Percentiles rank a stretch among this genome's conserved stretches.
Evolutionary conservation across 352 stramenopile genomes (phyloP).

Genomic region (Phytophthora kernoviae): DNA sequence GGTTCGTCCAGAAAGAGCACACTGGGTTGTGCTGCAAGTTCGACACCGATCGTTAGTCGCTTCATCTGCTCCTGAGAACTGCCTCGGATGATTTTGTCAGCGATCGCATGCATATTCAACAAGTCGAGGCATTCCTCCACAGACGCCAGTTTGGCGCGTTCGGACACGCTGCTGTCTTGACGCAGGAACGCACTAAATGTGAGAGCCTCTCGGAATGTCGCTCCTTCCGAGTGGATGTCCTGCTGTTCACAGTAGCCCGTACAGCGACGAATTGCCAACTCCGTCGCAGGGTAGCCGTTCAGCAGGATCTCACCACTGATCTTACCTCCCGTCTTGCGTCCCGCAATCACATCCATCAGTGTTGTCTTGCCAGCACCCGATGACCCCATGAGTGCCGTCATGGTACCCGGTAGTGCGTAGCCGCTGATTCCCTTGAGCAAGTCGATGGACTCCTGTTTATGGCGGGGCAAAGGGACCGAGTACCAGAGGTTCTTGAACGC

Average conservation of each 20-base stretch:
- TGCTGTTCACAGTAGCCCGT: slow-evolving; percentile 38
- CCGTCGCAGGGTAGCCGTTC: slow-evolving; percentile 34
- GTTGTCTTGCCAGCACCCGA: slow-evolving; percentile 78
- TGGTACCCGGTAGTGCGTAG: slow-evolving; percentile 33
- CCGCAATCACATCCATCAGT: slow-evolving; percentile 60
- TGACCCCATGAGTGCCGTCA: slow-evolving; percentile 60
- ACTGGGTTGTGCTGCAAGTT: slow-evolving; percentile 83
- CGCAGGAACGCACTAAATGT: slow-evolving; percentile 84
- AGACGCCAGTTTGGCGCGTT: slow-evolving; percentile 24
- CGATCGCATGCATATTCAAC: slow-evolving; percentile 35
- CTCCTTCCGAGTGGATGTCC: slow-evolving; percentile 23
- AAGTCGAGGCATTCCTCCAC: slow-evolving; percentile 44
- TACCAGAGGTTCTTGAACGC: slow-evolving; percentile 43
- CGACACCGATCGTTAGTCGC: slow-evolving; percentile 84
- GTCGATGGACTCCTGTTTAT: slow-evolving; percentile 50
- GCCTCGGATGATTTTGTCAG: slow-evolving; percentile 42
- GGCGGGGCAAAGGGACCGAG: too few species aligned
- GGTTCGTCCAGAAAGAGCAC: slow-evolving; percentile 90
- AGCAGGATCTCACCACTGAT: slow-evolving; percentile 56
- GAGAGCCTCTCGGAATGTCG: slow-evolving; percentile 86
- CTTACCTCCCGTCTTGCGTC: slow-evolving; percentile 82
- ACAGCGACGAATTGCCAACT: slow-evolving; percentile 31
- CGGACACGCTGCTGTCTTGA: slow-evolving; percentile 35
- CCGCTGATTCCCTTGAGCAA: slow-evolving; percentile 77
- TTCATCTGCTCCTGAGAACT: slow-evolving; percentile 58